Evolutionary conservation across 129 eudicot genomes (phyloP), one percentile per base, ranked within the genome.

Genomic region (Glebionis coronaria): DNA sequence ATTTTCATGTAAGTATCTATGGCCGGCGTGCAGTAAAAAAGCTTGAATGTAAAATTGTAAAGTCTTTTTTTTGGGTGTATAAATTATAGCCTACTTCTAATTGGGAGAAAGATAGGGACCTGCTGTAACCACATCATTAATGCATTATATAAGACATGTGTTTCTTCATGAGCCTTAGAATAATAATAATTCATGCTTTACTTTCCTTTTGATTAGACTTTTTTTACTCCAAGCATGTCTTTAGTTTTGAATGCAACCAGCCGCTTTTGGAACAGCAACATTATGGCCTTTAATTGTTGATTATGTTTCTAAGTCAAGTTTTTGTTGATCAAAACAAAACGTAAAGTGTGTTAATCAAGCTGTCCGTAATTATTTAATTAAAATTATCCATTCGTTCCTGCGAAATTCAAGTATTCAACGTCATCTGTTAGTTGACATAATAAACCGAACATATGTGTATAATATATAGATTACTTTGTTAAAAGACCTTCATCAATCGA

Each of bases 201-300:
- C 28, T 35, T 56, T 21, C n/a, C 38, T 23, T 25, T 58, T 58
- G 28, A 3, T 9, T 21, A 3, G 63, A 4, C 63, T 28, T 60
- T 60, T n/a, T 60, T 28, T 20, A 4, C 47, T 29, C 8, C 40
- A 35, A 9, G 40, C 23, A 61, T 61, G 8, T 13, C 64, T 59
- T 59, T 29, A 61, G 8, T 3, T 8, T 18, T 46, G 69, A 27
- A 65, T 47, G 60, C 60, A 50, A 14, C 60, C 2, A 21, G 71
- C 63, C 38, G 52, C 35, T 52, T 68, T 68, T 54, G 63, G 40
- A 53, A 68, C 62, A 38, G 52, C 7, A 52, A 67, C n/a, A 6
- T 19, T 10, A 51, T 19, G 28, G 28, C 49, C 19, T 10, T 51
- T 31, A 31, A 31, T 31, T 11, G 16, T 63, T 63, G 3, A 19